These are phyloP conservation scores for Neurospora hispaniola DNA, from an alignment of 495 filamentous ascomycete genomes.

Conservation along the genomic window DNA sequence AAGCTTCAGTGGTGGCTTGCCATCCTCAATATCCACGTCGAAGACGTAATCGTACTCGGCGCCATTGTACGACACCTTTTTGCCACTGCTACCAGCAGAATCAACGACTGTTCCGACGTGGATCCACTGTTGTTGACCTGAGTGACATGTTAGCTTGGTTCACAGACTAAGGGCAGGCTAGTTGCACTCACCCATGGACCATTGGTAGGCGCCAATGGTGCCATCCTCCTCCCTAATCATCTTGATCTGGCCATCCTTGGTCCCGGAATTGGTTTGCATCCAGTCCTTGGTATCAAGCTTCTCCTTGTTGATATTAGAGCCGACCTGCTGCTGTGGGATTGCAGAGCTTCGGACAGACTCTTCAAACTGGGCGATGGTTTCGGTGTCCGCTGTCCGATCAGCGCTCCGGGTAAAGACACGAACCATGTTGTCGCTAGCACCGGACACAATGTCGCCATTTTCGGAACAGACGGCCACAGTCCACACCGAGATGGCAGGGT, in stretches of 20 bases:
- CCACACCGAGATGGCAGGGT: conserved; percentile 97
- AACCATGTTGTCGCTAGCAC: conserved; percentile 80
- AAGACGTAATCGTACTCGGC: conserved; percentile 97
- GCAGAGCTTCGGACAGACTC: conserved; percentile 68
- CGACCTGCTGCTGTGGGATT: conserved; percentile 73
- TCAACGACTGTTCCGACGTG: conserved; percentile 91
- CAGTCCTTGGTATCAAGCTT: conserved; percentile 80
- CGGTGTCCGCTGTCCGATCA: conserved; percentile 55
- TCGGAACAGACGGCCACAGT: conserved; percentile 66
- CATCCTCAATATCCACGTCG: conserved; percentile 95
- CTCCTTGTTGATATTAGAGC: conserved; percentile 70
- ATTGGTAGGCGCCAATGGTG: conserved; percentile 69
- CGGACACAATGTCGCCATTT: conserved; percentile 84
- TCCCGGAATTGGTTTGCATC: conserved; percentile 64
- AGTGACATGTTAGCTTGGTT: conserved; percentile 4
- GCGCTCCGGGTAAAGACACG: conserved; percentile 71
- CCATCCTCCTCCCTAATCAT: conserved; percentile 78
- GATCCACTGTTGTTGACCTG: conserved; percentile 54
- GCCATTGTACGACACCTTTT: conserved; percentile 61
- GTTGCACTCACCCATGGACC: conserved; percentile 45
- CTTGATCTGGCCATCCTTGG: conserved; percentile 86
- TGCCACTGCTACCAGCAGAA: conserved; percentile 68
- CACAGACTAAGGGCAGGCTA: not conserved
- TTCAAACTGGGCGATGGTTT: conserved; percentile 57
- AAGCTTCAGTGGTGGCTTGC: conserved; percentile 84